Base-by-base conservation (phyloP, 176 grass and related monocot species). In the Typha latifolia region DNA sequence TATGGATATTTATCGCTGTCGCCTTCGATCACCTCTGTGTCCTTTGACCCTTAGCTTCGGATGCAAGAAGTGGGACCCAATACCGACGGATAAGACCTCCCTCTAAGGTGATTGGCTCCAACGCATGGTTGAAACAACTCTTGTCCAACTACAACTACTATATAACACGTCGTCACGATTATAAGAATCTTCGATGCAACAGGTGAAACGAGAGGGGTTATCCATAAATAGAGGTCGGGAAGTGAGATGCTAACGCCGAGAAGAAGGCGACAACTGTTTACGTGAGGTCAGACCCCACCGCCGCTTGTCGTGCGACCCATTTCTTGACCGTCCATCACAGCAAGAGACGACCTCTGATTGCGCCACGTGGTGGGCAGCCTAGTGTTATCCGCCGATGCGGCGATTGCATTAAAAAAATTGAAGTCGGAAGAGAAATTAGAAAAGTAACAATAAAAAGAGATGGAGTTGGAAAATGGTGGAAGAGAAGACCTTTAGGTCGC, bases 321-420 rank as follows among this genome's bases (percentile, higher is more conserved):
- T 73, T 20, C 18, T 3, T 6, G 12, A 47, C 66, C 79, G 75
- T 86, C 79, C 62, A 78, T 75, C 51, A 50, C 66, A 14, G 14
- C 59, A 9, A 11, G 1, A 8, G n/a, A 67, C 64, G 68, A 62
- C 50, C 9, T 31, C 8, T 32, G 9, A 20, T 18, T 47, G 14
- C 49, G 47, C 72, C 66, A 80, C 65, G 50, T 66, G 62, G 76
- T 73, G 77, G 77, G 68, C 47, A 8, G 14, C 43, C 15, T 64
- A 51, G 14, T 14, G 3, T 49, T 16, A 14, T 19, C 37, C 49
- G 0, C 16, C 11, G 10, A 16, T 5, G 3, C 7, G 14, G 52
- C 11, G 66, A 13, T 43, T 32, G 49, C 61, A 24, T 26, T 47
- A 43, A 48, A 75, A 23, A 9, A 64, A 55, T 19, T 18, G 3